Evolutionary conservation across 2,329 filamentous ascomycete genomes (phyloP).

Genomic region (Fusarium foetens): DNA sequence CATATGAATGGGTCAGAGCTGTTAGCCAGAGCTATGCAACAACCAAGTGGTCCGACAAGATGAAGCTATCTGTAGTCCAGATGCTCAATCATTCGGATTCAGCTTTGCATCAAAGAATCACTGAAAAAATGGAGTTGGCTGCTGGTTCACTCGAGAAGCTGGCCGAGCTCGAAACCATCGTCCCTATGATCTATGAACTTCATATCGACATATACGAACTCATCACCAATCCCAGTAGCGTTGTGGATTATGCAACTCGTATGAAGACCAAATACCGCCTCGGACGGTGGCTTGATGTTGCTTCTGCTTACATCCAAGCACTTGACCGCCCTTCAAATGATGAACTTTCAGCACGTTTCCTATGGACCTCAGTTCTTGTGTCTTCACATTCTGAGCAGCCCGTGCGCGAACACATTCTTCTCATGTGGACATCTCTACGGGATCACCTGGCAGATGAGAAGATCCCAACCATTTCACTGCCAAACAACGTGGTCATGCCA

Average conservation of each 20-base stretch:
- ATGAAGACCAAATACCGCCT: constrained; percentile 62
- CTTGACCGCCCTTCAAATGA: constrained; percentile 50
- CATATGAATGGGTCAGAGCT: constrained; percentile 66
- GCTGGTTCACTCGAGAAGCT: constrained; percentile 42
- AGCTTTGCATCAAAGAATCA: constrained; percentile 59
- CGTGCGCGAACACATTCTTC: constrained; percentile 65
- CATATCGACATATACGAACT: constrained; percentile 70
- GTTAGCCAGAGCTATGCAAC: constrained; percentile 62
- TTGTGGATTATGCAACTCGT: constrained; percentile 60
- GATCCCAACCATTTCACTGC: constrained; percentile 65
- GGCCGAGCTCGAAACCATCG: constrained; percentile 54
- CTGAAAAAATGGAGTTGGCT: constrained; percentile 53
- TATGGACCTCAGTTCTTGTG: constrained; percentile 67
- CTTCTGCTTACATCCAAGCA: constrained; percentile 57
- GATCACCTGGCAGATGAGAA: constrained; percentile 59
- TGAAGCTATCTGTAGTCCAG: constrained; percentile 67
- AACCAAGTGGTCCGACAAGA: constrained; percentile 66
- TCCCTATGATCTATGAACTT: constrained; percentile 70
- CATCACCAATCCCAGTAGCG: constrained; percentile 66
- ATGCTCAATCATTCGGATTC: constrained; percentile 65
- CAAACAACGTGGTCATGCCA: constrained; percentile 90
- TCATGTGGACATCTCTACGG: constrained; percentile 68
- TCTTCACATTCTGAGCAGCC: constrained; percentile 64
- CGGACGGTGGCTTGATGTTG: constrained; percentile 62
- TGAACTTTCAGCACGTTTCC: constrained; percentile 60